phyloP scores from a whole-genome alignment of 495 filamentous ascomycete species.

The Aspergillus carlsbadensis region DNA sequence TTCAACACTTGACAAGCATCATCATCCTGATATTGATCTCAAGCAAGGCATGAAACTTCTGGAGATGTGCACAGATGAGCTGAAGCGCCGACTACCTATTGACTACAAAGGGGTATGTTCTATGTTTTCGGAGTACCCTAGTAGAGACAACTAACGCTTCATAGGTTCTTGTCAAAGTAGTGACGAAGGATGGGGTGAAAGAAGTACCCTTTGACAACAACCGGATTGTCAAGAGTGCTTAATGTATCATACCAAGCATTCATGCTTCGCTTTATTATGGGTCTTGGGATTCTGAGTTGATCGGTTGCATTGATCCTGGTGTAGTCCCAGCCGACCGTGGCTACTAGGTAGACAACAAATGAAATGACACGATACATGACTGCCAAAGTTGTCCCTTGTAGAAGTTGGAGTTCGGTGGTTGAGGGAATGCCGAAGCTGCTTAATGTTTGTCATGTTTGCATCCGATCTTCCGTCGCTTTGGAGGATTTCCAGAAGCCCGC shows the following conservation, averaged over 20 bases:
- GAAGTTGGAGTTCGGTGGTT: not conserved
- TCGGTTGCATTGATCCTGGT: conserved; percentile 18
- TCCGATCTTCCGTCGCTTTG: conserved; percentile 17
- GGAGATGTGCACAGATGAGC: conserved; percentile 91
- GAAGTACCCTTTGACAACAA: conserved; percentile 80
- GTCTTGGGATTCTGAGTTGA: conserved; percentile 22
- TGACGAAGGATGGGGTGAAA: conserved; percentile 86
- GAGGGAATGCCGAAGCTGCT: conserved; percentile 1
- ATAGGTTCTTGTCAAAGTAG: conserved; percentile 80
- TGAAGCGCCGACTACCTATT: conserved; percentile 92
- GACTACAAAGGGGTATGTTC: conserved; percentile 88
- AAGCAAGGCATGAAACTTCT: conserved; percentile 88
- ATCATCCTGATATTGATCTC: conserved; percentile 86
- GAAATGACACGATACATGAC: conserved; percentile 10
- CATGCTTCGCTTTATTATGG: conserved; percentile 26
- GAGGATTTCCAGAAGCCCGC: conserved; percentile 12
- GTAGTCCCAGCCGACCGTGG: conserved; percentile 14
- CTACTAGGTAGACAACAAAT: conserved; percentile 17
- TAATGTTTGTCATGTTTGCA: conserved; percentile 49
- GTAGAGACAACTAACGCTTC: conserved; percentile 19
- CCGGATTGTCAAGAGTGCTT: conserved; percentile 67
- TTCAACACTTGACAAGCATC: conserved; percentile 95
- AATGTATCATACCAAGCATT: conserved; percentile 45
- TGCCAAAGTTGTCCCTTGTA: not conserved
- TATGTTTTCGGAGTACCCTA: not conserved